Evolutionary conservation across 2,329 filamentous ascomycete genomes (phyloP).

Genomic region (Alternaria viburni): DNA sequence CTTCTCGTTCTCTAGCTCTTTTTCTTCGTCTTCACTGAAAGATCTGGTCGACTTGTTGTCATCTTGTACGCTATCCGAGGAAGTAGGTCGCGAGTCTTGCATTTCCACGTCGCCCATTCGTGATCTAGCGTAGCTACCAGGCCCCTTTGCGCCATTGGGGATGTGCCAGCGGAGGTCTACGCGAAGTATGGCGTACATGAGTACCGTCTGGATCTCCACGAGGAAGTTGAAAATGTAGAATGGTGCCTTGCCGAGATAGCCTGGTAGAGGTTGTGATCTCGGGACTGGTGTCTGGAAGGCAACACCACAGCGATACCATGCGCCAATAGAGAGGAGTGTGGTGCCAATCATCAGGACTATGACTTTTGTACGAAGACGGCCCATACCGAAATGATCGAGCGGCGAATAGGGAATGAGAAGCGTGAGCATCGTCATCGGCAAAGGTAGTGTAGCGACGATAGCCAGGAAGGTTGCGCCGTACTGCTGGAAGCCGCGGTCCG

Average conservation of each 20-base stretch:
- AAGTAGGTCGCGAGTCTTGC: conserved; percentile 22
- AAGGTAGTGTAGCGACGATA: conserved; percentile 69
- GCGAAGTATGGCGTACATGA: conserved; percentile 68
- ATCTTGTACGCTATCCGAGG: conserved; percentile 3
- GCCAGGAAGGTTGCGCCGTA: conserved; percentile 68
- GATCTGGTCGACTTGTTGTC: not conserved
- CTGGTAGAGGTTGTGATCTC: conserved; percentile 63
- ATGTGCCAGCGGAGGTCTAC: conserved; percentile 79
- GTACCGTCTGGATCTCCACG: conserved; percentile 74
- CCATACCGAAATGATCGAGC: conserved; percentile 68
- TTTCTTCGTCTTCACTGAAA: conserved; percentile 2
- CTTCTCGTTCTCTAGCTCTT: conserved; percentile 3
- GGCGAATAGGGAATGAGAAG: conserved; percentile 54
- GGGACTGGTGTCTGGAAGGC: conserved; percentile 57
- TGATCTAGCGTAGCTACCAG: conserved; percentile 29
- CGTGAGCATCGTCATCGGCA: conserved; percentile 61
- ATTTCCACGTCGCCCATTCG: conserved; percentile 22
- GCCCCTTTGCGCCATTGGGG: conserved; percentile 70
- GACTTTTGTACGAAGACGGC: conserved; percentile 71
- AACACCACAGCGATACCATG: conserved; percentile 70
- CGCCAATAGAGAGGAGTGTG: conserved; percentile 69
- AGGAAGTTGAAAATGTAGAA: conserved; percentile 84
- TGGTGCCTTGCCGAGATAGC: conserved; percentile 72
- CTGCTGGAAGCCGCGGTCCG: conserved; percentile 69
- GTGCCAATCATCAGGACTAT: conserved; percentile 66